Conservation (phyloP, 2,329 filamentous ascomycete genomes). For the Fonsecaea multimorphosa region DNA sequence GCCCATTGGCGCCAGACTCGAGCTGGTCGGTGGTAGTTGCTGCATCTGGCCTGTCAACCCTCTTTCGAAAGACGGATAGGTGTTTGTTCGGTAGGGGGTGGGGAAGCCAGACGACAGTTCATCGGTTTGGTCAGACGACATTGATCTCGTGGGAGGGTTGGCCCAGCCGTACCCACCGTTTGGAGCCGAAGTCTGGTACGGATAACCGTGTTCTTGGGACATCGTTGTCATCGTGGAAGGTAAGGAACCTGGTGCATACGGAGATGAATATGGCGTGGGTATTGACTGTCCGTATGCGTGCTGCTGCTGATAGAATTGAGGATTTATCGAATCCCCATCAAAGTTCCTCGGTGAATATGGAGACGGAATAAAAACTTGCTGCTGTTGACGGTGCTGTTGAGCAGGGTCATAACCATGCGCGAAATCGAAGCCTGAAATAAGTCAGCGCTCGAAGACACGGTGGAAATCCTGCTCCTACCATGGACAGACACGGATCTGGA, state of each 20-base stretch:
- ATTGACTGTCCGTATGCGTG: constrained; percentile 19
- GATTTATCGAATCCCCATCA: constrained; percentile 22
- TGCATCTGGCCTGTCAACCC: constrained; percentile 23
- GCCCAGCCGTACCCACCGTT: constrained; percentile 28
- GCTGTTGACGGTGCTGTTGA: constrained; percentile 18
- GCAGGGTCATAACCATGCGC: constrained; percentile 20
- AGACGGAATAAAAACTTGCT: constrained; percentile 19
- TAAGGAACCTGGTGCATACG: constrained; percentile 22
- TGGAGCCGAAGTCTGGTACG: constrained; percentile 20
- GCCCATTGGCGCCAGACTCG: constrained; percentile 13
- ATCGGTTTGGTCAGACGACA: constrained; percentile 27
- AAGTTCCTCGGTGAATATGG: constrained; percentile 24
- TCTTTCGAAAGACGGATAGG: constrained; percentile 32
- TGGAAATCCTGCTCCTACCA: constrained; percentile 12
- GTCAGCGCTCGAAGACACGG: constrained; percentile 17
- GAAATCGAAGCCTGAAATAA: constrained; percentile 25
- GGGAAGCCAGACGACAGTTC: constrained; percentile 27
- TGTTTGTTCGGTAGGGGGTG: constrained; percentile 31
- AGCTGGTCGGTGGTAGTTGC: constrained; percentile 21
- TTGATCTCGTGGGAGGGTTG: constrained; percentile 22
- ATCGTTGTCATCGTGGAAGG: constrained; percentile 20
- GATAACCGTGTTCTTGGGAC: constrained; percentile 23
- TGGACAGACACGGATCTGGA: constrained; percentile 24
- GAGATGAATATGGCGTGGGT: constrained; percentile 18
- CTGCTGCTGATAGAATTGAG: constrained; percentile 25